A percentile compares a stretch with the other conserved stretches of the same genome.
These are phyloP conservation scores for Penicillium frequentans DNA, from an alignment of 2,329 filamentous ascomycete species.

Conservation along the genomic window DNA sequence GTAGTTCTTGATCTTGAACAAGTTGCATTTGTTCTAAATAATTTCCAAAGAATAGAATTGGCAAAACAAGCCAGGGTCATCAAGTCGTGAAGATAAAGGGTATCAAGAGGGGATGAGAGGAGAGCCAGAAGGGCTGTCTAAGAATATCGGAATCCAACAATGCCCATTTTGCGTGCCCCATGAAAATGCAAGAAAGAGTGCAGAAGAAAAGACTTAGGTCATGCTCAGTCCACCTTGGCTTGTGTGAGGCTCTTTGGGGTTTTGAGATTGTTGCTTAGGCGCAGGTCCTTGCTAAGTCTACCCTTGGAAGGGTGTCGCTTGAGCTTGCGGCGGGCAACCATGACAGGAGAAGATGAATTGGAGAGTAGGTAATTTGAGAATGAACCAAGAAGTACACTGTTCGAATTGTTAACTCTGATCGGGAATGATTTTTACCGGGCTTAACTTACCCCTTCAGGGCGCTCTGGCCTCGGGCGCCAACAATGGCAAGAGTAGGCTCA, in stretches of 20 bases:
- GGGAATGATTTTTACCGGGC: neutral
- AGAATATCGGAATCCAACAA: neutral
- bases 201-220: neutral
- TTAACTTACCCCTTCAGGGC: conserved; percentile 80
- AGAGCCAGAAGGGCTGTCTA: neutral
- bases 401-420: conserved; percentile 6
- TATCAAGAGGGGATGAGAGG: conserved; percentile 1
- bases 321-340: conserved; percentile 91
- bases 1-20: neutral
- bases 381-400: conserved; percentile 85
- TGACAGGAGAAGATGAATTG: conserved; percentile 94
- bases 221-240: conserved; percentile 69
- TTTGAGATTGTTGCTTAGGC: conserved; percentile 78
- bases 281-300: conserved; percentile 61
- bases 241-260: conserved; percentile 68
- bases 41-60: neutral
- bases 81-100: neutral
- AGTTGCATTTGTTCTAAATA: neutral
- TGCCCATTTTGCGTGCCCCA: neutral
- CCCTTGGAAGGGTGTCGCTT: conserved; percentile 78
- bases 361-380: conserved; percentile 98
- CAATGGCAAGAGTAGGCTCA: conserved; percentile 86
- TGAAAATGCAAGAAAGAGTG: neutral
- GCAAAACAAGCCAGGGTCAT: neutral
- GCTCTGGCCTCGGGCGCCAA: conserved; percentile 87